A percentile compares a stretch with the other conserved stretches of the same genome.
These are phyloP conservation scores for Rubia occidens DNA, from an alignment of 305 asterid genomes.

Conservation along the genomic window DNA sequence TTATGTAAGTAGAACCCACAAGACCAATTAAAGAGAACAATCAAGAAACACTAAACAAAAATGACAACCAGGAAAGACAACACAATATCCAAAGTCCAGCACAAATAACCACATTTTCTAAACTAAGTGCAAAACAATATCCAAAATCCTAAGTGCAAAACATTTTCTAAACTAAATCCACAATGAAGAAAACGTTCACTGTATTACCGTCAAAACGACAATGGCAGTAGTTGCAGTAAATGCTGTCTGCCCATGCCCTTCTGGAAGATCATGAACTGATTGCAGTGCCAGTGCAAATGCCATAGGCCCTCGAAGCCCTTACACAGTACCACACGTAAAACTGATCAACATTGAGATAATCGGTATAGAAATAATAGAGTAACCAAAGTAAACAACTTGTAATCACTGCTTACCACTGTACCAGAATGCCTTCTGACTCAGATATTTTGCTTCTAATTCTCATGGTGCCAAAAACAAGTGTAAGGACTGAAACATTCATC, in stretches of 20 bases:
- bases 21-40: not conserved
- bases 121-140: not conserved
- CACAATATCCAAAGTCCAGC: not conserved
- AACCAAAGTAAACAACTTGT: constrained; percentile 8
- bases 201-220: constrained; percentile 76
- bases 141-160: not conserved
- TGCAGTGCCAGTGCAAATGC: constrained; percentile 98
- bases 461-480: not conserved
- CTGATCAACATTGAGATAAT: constrained; percentile 6
- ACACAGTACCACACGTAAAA: constrained; percentile 21
- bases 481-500: not conserved
- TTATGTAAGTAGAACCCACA: not conserved
- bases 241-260: constrained; percentile 96
- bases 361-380: constrained; percentile 10
- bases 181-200: constrained; percentile 11
- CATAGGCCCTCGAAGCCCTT: constrained; percentile 99
- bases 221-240: constrained; percentile 98
- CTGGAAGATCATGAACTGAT: constrained; percentile 97
- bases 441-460: not conserved
- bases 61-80: not conserved
- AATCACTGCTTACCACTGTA: constrained; percentile 71
- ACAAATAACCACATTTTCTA: not conserved
- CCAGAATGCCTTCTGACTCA: constrained; percentile 88
- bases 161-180: not conserved
- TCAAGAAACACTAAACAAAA: not conserved